Conservation (phyloP, 2,329 filamentous ascomycete genomes). For the Talaromyces sp. region DNA sequence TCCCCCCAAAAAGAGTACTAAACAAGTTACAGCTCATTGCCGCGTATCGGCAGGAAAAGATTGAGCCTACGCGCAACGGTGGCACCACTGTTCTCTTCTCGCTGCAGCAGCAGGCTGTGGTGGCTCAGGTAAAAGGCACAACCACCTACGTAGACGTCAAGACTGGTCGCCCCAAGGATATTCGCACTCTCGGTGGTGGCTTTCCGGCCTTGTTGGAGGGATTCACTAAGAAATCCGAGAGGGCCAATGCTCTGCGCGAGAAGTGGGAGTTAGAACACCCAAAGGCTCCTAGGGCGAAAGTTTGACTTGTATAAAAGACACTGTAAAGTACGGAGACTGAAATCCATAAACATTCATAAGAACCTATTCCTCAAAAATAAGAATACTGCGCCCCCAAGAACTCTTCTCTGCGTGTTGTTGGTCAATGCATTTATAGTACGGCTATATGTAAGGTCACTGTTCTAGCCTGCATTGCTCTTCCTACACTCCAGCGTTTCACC, state of each 20-base stretch:
- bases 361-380: background rate
- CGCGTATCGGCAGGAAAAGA: background rate
- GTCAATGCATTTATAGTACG: background rate
- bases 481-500: background rate
- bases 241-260: background rate
- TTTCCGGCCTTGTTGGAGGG: background rate
- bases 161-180: background rate
- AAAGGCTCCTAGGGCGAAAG: background rate
- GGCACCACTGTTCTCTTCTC: background rate
- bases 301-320: background rate
- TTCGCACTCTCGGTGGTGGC: background rate
- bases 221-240: background rate
- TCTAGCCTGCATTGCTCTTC: background rate
- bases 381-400: background rate
- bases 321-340: background rate
- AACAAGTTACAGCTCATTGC: background rate
- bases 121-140: background rate
- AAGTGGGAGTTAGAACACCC: background rate
- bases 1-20: background rate
- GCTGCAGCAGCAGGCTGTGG: background rate
- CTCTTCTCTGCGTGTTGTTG: background rate
- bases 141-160: background rate
- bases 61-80: background rate
- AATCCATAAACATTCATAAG: background rate
- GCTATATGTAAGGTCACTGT: too few species aligned